Base-by-base conservation (phyloP, 2,329 filamentous ascomycete genomes). In the Botrytis pseudocinerea region DNA sequence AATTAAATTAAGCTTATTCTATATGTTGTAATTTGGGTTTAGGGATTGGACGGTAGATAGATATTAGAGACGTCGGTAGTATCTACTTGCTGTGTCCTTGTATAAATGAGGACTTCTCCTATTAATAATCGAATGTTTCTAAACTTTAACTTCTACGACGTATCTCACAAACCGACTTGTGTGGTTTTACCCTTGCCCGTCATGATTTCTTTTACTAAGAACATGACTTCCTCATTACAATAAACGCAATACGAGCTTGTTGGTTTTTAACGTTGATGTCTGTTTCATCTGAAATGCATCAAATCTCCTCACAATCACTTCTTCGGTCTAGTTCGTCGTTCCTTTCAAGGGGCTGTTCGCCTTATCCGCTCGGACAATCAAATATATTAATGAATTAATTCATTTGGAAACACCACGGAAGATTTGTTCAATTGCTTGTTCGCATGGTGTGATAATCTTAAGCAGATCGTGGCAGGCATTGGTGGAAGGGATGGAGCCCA, bases 401-500 rank as follows among this genome's bases (percentile, higher is more conserved):
- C 62, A 35, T 46, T 46, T 64, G 18, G 62, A 64, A 46, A 35
- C n/a, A 46, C 25, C 44, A 22, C 62, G 16, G 46, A 51, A n/a
- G 2, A 28, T 51, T 65, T 48, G 28, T 28, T 9, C 40, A 46
- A 5, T n/a, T 25, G 9, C 12, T 66, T 35, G n/a, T 25, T 14
- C 38, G 64, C 46, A 20, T 40, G 46, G 46, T 66, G 64, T 25
- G n/a, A 46, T 60, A 38, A 65, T 71, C 48, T 66, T 28, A 59
- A 59, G 48, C n/a, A 71, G 61, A 71, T 40, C 48, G 38, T 28
- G 25, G 48, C 48, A 54, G 48, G 48, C 48, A 54, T 54, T n/a
- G 48, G n/a, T n/a, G 25, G 48, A 25, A n/a, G n/a, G 48, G 25
- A 60, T n/a, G 20, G 40, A 46, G n/a, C 18, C 8, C 25, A 22